Evolutionary conservation across 192 early-diverging fungal genomes (phyloP).

Genomic region (Mortierella alpina): DNA sequence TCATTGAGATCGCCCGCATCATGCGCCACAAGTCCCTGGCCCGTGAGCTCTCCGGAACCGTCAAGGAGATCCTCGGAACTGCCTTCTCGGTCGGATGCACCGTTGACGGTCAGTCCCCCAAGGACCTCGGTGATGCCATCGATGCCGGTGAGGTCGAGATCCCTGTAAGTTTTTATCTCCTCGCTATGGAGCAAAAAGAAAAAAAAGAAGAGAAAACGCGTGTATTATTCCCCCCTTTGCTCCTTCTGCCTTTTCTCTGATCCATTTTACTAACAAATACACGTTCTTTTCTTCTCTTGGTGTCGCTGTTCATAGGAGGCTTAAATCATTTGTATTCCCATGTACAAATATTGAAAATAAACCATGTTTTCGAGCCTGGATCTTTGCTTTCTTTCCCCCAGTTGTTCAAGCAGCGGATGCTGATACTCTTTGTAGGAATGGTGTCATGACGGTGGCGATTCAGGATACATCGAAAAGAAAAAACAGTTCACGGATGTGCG

Average conservation of each 20-base stretch:
- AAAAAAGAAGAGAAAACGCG: background rate
- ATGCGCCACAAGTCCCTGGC: constrained; percentile 96
- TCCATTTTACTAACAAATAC: background rate
- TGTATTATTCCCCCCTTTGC: background rate
- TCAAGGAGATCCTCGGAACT: constrained; percentile 97
- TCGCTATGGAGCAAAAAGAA: too few species aligned
- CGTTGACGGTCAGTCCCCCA: constrained; percentile 94
- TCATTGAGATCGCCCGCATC: constrained; percentile 95
- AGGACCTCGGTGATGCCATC: constrained; percentile 85
- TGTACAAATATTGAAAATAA: too few species aligned
- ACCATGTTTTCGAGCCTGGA: too few species aligned
- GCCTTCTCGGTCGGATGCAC: constrained; percentile 97
- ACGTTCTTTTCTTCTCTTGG: background rate
- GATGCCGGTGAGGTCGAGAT: constrained; percentile 82
- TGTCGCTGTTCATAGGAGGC: constrained; percentile 5
- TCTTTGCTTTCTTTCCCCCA: too few species aligned
- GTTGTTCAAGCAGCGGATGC: too few species aligned
- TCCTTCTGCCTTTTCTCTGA: constrained; percentile 7
- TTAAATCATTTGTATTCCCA: constrained; percentile 29
- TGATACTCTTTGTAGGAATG: too few species aligned
- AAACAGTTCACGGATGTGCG: too few species aligned
- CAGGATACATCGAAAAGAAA: too few species aligned
- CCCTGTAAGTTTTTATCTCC: constrained; percentile 31
- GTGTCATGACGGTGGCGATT: too few species aligned
- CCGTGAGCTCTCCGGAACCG: constrained; percentile 93